Evolutionary conservation across 495 filamentous ascomycete genomes (phyloP), one percentile per base, ranked within the genome.

Genomic region (Aspergillus heteromorphus): DNA sequence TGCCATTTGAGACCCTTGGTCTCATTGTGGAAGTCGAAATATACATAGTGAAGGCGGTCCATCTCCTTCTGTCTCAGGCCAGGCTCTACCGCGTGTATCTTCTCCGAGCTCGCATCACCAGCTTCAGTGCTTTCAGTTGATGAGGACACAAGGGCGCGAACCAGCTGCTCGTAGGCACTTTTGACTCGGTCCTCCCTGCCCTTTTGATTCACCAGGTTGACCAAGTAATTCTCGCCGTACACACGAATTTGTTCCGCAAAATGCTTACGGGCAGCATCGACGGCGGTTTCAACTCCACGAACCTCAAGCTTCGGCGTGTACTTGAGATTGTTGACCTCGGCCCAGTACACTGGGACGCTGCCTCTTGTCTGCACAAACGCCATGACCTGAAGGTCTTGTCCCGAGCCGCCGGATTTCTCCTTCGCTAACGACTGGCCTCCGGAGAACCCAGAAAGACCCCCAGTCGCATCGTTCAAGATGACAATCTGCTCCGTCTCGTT

Each of bases 21-120:
- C 72, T 98, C 93, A 65, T 88, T 91, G 73, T 98, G 93, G 69
- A 92, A 97, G 74, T 98, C 95, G 60, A 98, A 97, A 75, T 97
- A 97, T 52, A 97, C 70, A 65, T 98, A 98, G 64, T 98, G 91
- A 14, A 97, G 74, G 27, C 83, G 83, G 66, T 97, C 91, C 65
- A 87, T 84, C 42, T 82, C 78, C 51, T 83, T 82, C 45, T 79
- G 71, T 49, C 69, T 78, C 52, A 78, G 65, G 20, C 64, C 71
- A 2, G 92, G 70, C 64, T 96, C 88, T 54, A 97, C 74, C 34
- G 81, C 67, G 61, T 83, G 87, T 65, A 95, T 85, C 66, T 91
- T 92, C 62, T 98, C 93, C 41, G 85, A 73, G 1, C 86, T 85
- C 20, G 67, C 63, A 11, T 73, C 61, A 54, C 81, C 77, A 19